These are phyloP conservation scores for Auxenochlorella pyrenoidosa DNA, from an alignment of 139 green algal genomes.

Conservation along the genomic window DNA sequence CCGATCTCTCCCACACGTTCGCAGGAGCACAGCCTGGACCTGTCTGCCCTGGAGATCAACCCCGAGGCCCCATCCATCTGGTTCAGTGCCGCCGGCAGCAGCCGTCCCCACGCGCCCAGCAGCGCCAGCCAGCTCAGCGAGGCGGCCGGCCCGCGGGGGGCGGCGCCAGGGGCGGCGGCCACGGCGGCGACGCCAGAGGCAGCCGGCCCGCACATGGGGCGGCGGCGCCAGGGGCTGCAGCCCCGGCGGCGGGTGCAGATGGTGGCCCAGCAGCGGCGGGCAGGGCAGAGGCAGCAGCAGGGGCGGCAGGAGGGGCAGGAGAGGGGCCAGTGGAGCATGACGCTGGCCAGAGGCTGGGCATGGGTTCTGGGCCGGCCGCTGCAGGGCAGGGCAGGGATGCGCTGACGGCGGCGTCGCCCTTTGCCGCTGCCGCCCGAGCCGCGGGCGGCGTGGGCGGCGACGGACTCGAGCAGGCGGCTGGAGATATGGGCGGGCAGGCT, in stretches of 20 bases:
- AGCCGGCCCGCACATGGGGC: no score
- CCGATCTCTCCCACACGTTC: neutral
- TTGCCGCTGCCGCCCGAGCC: neutral
- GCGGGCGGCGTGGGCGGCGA: no score
- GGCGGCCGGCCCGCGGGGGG: no score
- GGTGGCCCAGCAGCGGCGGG: neutral
- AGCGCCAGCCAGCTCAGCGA: no score
- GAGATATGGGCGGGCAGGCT: neutral
- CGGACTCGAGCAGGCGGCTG: neutral
- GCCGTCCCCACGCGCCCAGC: neutral
- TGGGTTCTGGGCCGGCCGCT: neutral
- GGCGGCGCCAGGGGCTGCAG: neutral
- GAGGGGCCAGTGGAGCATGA: neutral
- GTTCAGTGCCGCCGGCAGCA: conserved; percentile 26
- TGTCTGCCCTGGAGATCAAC: conserved; percentile 7
- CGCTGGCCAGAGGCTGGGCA: neutral
- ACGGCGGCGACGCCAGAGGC: no score
- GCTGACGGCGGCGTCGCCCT: neutral
- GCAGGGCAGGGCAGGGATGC: neutral
- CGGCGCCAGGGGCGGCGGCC: neutral
- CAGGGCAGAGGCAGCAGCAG: neutral
- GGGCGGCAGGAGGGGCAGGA: neutral
- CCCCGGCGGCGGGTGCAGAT: neutral
- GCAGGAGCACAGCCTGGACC: conserved; percentile 35
- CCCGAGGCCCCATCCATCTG: conserved; percentile 35